Base-by-base conservation (phyloP, 495 filamentous ascomycete species). In the Schizothecium vesticola region DNA sequence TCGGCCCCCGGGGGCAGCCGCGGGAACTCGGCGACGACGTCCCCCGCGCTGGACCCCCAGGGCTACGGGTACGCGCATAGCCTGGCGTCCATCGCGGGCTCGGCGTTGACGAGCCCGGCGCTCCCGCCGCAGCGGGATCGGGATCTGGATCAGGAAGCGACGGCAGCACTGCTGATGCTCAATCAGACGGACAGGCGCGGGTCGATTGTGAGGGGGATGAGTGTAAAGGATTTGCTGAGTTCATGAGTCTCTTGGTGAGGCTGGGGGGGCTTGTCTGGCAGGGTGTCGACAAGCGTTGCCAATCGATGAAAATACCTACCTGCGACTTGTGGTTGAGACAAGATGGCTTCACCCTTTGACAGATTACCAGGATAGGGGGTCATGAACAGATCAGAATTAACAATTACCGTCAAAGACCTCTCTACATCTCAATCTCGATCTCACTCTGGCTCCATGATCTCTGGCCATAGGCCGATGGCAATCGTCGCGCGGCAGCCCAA, bases 131-230 rank as follows among this genome's bases (percentile, higher is more conserved):
- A 80, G 51, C 71, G 78, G 33, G 84, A 86, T 43, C 71, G 78
- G 29, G 84, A 86, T 55, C 78, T 85, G 1, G 91, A 94, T 69
- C 90, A 93, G 67, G 92, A 94, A 75, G 92, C 90, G 0, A 93
- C 91, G 1, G 88, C 90, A 21, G 91, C 92, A 2, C 78, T 96
- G 70, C 78, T 96, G 58, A 90, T 95, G 88, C 77, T 96, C 59
- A 93, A 92, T 63, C 73, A 73, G 67, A 85, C 84, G 65, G 91
- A 92, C 71, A 82, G 89, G 56, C 28, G 64, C 51, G 21, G 51
- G 9, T 36, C 70, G 1, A 70, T 73, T 19, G 69, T 62, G 24
- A 70, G 85, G 70, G 88, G 90, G 0, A 92, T 94, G 87, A 94
- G 92, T 75, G 92, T 94, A 1, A 87, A 84, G 66, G 92, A 96